Conservation (phyloP, 73 alveolate species). For the Urostyla sp. region DNA sequence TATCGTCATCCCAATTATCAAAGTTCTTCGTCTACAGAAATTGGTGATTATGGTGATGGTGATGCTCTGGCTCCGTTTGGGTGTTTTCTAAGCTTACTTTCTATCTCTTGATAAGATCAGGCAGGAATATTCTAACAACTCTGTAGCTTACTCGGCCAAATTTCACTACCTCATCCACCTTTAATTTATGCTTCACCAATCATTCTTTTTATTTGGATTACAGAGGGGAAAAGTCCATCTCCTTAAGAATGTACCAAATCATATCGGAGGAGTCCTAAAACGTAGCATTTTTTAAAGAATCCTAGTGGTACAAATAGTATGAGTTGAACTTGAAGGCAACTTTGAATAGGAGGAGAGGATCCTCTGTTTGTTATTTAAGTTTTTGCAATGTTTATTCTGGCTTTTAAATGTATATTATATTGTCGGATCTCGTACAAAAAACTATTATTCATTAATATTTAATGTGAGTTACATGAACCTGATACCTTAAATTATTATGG, state of each 20-base stretch:
- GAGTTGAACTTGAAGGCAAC: background rate
- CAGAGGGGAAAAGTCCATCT: conserved; percentile 1
- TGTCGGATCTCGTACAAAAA: conserved; percentile 11
- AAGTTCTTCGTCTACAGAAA: background rate
- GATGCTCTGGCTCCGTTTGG: no score
- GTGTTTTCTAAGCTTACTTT: no score
- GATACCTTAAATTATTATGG: background rate
- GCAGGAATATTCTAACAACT: background rate
- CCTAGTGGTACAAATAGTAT: background rate
- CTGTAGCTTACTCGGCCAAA: conserved; percentile 20
- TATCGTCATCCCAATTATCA: conserved; percentile 42
- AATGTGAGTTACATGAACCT: conserved; percentile 8
- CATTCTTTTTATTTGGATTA: conserved; percentile 2
- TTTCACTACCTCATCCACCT: conserved; percentile 1
- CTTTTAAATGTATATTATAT: background rate
- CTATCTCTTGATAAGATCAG: no score
- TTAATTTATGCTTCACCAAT: background rate
- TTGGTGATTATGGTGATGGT: no score
- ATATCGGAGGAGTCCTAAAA: conserved; percentile 9
- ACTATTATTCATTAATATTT: background rate
- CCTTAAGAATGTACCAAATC: conserved; percentile 17
- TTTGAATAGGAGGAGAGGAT: background rate
- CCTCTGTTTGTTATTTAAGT: background rate
- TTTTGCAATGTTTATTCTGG: conserved; percentile 2
- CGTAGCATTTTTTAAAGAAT: background rate